These are phyloP conservation scores for Tagetes patula DNA, from an alignment of 129 eudicot genomes.

Conservation along the genomic window DNA sequence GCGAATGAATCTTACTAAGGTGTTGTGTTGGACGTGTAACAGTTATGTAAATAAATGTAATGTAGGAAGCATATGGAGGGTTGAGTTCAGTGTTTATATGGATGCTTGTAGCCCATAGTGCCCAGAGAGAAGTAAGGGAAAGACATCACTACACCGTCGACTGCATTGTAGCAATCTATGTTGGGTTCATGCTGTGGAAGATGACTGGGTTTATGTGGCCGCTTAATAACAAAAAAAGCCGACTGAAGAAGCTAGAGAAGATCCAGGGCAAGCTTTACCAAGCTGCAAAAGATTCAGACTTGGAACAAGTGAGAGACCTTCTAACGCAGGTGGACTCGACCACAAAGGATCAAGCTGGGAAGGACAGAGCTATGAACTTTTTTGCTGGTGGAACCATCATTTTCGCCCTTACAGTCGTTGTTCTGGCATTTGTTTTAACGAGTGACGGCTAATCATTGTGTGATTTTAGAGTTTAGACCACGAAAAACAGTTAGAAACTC, in stretches of 20 bases:
- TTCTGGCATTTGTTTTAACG: conserved; percentile 64
- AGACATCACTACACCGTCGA: conserved; percentile 93
- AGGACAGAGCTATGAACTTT: conserved; percentile 57
- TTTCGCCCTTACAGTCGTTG: conserved; percentile 61
- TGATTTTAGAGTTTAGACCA: conserved; percentile 20
- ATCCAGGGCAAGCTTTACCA: conserved; percentile 59
- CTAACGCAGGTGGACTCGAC: conserved; percentile 63
- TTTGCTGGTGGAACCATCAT: conserved; percentile 74
- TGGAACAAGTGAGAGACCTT: conserved; percentile 65
- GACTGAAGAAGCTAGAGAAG: conserved; percentile 63
- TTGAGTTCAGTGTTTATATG: conserved; percentile 76
- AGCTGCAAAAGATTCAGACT: conserved; percentile 92
- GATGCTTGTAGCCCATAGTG: conserved; percentile 86
- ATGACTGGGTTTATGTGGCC: conserved; percentile 90
- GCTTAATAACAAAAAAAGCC: conserved; percentile 32
- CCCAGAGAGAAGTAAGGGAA: conserved; percentile 93
- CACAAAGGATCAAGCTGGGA: conserved; percentile 35
- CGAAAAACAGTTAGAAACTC: not conserved
- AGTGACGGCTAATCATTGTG: conserved; percentile 67
- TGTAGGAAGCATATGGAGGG: conserved; percentile 99
- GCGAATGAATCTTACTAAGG: conserved; percentile 2
- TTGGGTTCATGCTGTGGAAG: conserved; percentile 89
- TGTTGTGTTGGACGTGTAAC: not conserved
- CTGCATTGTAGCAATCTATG: conserved; percentile 75
- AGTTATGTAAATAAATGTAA: not conserved